These are phyloP conservation scores for Didymella pinodella DNA, from an alignment of 2,329 filamentous ascomycete species.

Conservation along the genomic window DNA sequence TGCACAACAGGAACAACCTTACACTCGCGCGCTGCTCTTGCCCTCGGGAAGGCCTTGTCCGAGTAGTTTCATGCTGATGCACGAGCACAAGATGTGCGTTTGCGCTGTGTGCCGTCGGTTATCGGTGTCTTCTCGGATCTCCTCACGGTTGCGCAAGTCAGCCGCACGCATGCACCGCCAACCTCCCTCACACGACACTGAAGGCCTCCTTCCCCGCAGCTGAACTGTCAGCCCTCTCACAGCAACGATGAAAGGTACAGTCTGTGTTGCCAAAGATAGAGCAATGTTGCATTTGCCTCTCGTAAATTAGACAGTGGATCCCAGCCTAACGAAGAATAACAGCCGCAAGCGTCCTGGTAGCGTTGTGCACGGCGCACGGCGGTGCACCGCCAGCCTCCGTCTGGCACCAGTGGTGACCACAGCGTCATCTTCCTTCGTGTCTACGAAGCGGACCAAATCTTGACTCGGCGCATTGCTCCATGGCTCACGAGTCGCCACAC, in stretches of 20 bases:
- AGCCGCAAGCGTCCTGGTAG: constrained; percentile 18
- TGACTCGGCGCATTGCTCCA: background rate
- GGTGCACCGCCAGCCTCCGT: constrained; percentile 4
- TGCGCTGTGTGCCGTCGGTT: constrained; percentile 10
- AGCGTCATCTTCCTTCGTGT: constrained; percentile 20
- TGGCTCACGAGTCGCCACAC: constrained; percentile 1
- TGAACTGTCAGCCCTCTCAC: constrained; percentile 8
- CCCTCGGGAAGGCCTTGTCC: background rate
- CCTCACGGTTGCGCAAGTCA: constrained; percentile 12
- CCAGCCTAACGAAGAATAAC: constrained; percentile 11
- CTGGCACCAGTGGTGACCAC: constrained; percentile 8
- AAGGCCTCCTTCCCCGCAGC: constrained; percentile 3
- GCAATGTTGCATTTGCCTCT: constrained; percentile 16
- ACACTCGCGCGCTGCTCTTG: constrained; percentile 3
- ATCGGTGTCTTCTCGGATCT: constrained; percentile 11
- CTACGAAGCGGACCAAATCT: background rate
- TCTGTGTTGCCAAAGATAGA: constrained; percentile 20
- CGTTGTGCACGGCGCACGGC: constrained; percentile 17
- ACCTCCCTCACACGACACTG: background rate
- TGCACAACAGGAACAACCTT: constrained; percentile 9
- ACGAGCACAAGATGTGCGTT: constrained; percentile 2
- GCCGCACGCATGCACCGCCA: constrained; percentile 2
- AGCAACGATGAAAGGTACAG: constrained; percentile 3
- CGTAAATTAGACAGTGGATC: constrained; percentile 15
- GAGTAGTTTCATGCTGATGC: constrained; percentile 4